Evolutionary conservation across 2,329 filamentous ascomycete species (phyloP), one percentile per base, ranked within the genome.

Genomic region (Thelonectria blattea): DNA sequence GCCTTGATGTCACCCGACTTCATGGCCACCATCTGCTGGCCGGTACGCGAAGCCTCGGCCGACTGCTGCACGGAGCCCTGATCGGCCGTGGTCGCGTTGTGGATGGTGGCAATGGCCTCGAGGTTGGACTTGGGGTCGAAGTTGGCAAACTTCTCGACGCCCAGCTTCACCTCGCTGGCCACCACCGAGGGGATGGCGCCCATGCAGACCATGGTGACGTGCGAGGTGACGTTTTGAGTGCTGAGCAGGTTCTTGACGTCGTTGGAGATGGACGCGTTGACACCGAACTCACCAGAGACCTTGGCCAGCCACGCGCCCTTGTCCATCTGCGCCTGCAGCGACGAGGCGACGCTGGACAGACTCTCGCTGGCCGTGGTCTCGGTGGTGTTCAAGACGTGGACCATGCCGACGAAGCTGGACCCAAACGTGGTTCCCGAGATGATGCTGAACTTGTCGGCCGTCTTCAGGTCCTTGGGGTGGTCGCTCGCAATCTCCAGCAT

Each of bases 221-320:
- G 58, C 2, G 63, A 64, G 6, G 43, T 20, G 18, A 65, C 45
- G 8, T 67, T 68, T 39, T 68, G 57, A 42, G 48, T 37, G 20
- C 61, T 60, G 22, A 68, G 61, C 1, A 65, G 43, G 48, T 57
- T 65, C 56, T 67, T 68, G 0, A 67, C 39, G 6, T 65, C 43
- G 20, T 20, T 62, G 42, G 52, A 39, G 14, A 68, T 58, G 2
- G 37, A 51, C 1, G 61, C 10, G 46, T 67, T 34, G 1, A 65
- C 43, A 5, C 63, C 58, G 0, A 54, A 41, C 8, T 27, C 48
- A 1, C 58, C 63, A 0, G 18, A 27, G 3, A 14, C 22, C 1
- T 45, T 52, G 17, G 46, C 46, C 8, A 62, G 62, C 56, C 63
- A 65, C 7, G 27, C 42, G 6, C 61, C 50, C 0, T 20, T 32